A percentile compares a stretch with the other conserved stretches of the same genome.
phyloP scores from a whole-genome alignment of 225 moss, liverwort and hornwort species.

The Physcomitrium patens region DNA sequence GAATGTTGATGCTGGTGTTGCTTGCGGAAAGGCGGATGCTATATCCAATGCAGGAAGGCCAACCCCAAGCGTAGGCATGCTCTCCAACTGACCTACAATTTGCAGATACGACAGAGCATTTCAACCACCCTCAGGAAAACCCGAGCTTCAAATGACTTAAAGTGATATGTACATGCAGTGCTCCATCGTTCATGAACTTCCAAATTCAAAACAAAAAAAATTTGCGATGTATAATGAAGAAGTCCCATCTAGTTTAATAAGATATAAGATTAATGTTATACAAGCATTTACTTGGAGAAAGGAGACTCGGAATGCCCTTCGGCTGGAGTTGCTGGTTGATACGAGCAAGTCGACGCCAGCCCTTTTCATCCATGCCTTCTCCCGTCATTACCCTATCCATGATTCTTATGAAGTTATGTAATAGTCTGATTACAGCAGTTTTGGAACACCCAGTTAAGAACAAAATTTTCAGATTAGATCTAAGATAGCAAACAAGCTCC shows the following conservation, averaged over 20 bases:
- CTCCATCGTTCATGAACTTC: slow-evolving; percentile 13
- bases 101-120: slow-evolving; percentile 18
- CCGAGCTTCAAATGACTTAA: no score
- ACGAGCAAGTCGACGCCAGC: slow-evolving; percentile 56
- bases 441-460: slow-evolving; percentile 8
- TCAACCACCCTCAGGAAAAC: slow-evolving; percentile 7
- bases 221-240: neutral
- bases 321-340: slow-evolving; percentile 58
- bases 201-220: slow-evolving; percentile 1
- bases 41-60: slow-evolving; percentile 75
- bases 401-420: neutral
- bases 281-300: slow-evolving; percentile 33
- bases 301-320: slow-evolving; percentile 26
- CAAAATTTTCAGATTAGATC: neutral
- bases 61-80: slow-evolving; percentile 61
- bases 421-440: slow-evolving; percentile 9
- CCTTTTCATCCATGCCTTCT: slow-evolving; percentile 48
- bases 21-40: slow-evolving; percentile 76
- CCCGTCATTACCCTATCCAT: slow-evolving; percentile 39
- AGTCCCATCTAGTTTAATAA: neutral
- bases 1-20: slow-evolving; percentile 79
- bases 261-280: neutral
- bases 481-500: no score
- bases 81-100: slow-evolving; percentile 51
- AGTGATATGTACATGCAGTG: neutral